Percentiles rank a stretch among this genome's conserved stretches.
phyloP scores from a whole-genome alignment of 345 rosid species.

The Gossypium sturtianum region DNA sequence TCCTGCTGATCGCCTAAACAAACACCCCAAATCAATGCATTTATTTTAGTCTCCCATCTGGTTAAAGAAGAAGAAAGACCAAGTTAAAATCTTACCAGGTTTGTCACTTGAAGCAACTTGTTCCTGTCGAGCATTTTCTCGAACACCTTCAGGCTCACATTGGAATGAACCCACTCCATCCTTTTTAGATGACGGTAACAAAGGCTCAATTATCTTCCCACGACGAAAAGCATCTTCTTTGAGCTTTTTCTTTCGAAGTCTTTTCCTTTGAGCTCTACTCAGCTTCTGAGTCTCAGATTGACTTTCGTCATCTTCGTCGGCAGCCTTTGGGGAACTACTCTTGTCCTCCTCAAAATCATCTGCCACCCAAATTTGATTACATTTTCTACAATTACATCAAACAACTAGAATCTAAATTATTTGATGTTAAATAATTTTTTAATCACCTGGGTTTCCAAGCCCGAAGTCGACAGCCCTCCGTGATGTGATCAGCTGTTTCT shows the following conservation, averaged over 20 bases:
- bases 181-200: slow-evolving; percentile 28
- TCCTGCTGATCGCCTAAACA: slow-evolving; percentile 20
- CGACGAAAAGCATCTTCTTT: slow-evolving; percentile 51
- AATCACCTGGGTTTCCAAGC: slow-evolving; percentile 43
- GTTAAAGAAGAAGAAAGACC: neutral
- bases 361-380: slow-evolving; percentile 14
- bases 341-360: slow-evolving; percentile 34
- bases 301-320: slow-evolving; percentile 14
- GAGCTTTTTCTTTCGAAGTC: slow-evolving; percentile 62
- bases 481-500: slow-evolving; percentile 7
- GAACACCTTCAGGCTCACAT: slow-evolving; percentile 34
- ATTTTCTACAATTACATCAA: neutral
- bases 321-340: slow-evolving; percentile 20
- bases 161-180: slow-evolving; percentile 1
- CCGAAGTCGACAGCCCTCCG: slow-evolving; percentile 25
- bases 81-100: slow-evolving; percentile 3
- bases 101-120: slow-evolving; percentile 6
- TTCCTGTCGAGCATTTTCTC: slow-evolving; percentile 42
- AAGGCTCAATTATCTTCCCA: slow-evolving; percentile 55
- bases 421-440: neutral
- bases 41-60: neutral
- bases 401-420: neutral
- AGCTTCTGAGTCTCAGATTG: slow-evolving; percentile 29
- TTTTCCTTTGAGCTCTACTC: slow-evolving; percentile 72
- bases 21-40: neutral